A percentile compares a stretch with the other conserved stretches of the same genome.
Conservation (phyloP, 192 early-diverging fungal genomes). For the Funneliformis geosporum region DNA sequence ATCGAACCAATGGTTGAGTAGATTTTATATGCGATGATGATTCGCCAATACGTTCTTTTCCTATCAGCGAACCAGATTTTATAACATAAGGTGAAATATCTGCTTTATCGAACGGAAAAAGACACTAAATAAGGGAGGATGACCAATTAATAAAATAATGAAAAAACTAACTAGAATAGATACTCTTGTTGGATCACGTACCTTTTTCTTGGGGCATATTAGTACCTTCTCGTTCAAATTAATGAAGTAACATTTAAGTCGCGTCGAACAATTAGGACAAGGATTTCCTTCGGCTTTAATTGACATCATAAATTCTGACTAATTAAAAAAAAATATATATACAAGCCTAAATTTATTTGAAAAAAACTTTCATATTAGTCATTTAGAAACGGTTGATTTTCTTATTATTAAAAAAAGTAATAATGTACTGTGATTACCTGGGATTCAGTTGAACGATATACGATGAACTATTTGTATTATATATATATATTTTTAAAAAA, state of each 20-base stretch:
- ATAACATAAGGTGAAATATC: neutral
- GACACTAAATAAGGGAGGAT: neutral
- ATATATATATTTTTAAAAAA: no score
- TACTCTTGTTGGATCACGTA: neutral
- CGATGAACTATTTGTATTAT: no score
- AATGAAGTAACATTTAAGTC: neutral
- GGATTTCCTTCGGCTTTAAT: neutral
- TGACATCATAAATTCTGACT: neutral
- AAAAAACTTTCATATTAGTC: no score
- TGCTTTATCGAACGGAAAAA: neutral
- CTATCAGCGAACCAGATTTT: neutral
- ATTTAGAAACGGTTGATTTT: no score
- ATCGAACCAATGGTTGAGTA: neutral
- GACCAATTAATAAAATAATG: neutral
- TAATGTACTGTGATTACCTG: no score
- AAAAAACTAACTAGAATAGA: neutral
- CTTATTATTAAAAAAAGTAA: no score
- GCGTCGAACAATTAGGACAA: neutral
- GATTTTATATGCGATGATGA: neutral
- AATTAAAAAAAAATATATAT: neutral
- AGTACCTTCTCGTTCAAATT: neutral
- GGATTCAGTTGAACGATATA: no score
- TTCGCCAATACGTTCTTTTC: neutral
- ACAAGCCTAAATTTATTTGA: neutral
- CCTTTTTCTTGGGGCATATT: neutral